Evolutionary conservation across 73 alveolate species (phyloP).

Genomic region (Paraurostyla sp.): DNA sequence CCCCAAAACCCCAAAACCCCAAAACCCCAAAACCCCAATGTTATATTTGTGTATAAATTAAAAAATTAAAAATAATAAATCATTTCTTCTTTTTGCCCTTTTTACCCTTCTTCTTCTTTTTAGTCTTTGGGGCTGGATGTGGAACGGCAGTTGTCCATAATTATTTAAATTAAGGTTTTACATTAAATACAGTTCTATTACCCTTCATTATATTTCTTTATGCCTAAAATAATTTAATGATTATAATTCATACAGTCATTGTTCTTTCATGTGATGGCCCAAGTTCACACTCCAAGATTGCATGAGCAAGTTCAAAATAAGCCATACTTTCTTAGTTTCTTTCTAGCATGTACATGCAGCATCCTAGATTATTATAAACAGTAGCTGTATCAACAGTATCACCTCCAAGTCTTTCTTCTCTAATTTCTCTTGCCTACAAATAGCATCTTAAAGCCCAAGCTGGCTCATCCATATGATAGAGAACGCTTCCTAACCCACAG

Average conservation of each 20-base stretch:
- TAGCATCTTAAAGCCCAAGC: constrained; percentile 93
- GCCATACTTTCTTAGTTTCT: constrained; percentile 91
- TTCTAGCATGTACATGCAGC: constrained; percentile 90
- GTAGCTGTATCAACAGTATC: constrained; percentile 99
- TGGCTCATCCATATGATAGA: constrained; percentile 95
- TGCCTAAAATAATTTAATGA: constrained; percentile 51
- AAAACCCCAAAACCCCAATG: too few relatives aligned
- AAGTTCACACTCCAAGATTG: constrained; percentile 85
- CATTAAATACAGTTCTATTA: constrained; percentile 68
- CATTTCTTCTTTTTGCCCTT: constrained; percentile 84
- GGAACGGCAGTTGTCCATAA: constrained; percentile 88
- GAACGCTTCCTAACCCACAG: constrained; percentile 96
- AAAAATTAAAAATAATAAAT: neutral
- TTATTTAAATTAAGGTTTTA: constrained; percentile 76
- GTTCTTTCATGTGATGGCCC: constrained; percentile 94
- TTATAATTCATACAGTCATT: constrained; percentile 64
- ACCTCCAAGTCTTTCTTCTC: constrained; percentile 98
- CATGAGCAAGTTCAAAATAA: constrained; percentile 89
- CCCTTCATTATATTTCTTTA: constrained; percentile 82
- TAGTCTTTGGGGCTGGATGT: constrained; percentile 87
- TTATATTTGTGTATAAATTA: neutral
- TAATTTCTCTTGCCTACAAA: constrained; percentile 94
- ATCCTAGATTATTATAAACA: constrained; percentile 97
- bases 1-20: constrained; percentile 6
- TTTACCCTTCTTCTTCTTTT: constrained; percentile 88